Evolutionary conservation across 169 alveolate genomes (phyloP).

Genomic region (Eimeria praecox): DNA sequence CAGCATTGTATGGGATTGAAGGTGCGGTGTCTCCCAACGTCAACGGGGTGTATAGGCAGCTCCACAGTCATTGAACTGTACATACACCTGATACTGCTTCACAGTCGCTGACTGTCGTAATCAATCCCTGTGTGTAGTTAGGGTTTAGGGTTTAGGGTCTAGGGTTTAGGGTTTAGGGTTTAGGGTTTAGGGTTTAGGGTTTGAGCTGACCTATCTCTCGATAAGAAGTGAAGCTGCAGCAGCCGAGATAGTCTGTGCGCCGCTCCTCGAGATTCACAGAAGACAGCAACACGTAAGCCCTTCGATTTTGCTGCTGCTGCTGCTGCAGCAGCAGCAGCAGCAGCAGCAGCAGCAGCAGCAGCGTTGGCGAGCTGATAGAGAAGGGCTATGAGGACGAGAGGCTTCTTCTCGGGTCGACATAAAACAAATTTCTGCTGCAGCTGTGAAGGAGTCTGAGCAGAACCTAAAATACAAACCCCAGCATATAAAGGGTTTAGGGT

Average conservation of each 20-base stretch:
- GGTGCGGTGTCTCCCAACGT: no score
- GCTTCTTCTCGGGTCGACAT: constrained; percentile 44
- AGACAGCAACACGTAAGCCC: not conserved
- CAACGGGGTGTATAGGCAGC: no score
- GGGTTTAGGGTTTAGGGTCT: no score
- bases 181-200: not conserved
- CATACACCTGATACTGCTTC: no score
- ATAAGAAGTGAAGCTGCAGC: constrained; percentile 51
- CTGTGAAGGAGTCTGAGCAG: not conserved
- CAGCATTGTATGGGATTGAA: not conserved
- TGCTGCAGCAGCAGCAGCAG: not conserved
- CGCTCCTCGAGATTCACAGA: constrained; percentile 26
- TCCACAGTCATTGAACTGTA: no score
- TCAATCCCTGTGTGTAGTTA: no score
- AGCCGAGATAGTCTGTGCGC: constrained; percentile 76
- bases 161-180: not conserved
- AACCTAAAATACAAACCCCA: not conserved
- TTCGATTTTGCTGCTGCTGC: not conserved
- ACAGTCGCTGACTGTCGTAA: no score
- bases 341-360: constrained; percentile 52
- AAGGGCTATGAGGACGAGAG: constrained; percentile 58
- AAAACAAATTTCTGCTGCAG: constrained; percentile 70
- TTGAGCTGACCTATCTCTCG: not conserved
- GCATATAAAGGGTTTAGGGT: not conserved
- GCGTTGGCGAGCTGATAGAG: constrained; percentile 51